These are phyloP conservation scores for Gastrodia elata DNA, from an alignment of 106 monocot genomes.

Conservation along the genomic window DNA sequence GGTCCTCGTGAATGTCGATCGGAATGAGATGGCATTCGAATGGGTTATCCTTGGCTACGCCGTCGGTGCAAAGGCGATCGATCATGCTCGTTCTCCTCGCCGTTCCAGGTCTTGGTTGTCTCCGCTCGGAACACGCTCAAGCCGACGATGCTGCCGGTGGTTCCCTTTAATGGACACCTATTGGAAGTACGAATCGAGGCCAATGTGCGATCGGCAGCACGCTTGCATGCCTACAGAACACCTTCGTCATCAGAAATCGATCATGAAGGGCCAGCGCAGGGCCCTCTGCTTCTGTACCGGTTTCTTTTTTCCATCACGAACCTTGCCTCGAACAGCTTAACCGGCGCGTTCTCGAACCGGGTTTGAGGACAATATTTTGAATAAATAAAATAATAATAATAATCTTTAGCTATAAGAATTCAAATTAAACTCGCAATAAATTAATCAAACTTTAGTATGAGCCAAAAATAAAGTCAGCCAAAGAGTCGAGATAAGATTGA, in stretches of 20 bases:
- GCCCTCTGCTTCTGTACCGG: constrained; percentile 74
- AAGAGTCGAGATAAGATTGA: no score
- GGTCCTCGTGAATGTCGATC: background rate
- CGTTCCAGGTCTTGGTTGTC: constrained; percentile 57
- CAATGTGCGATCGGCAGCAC: constrained; percentile 51
- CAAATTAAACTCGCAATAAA: no score
- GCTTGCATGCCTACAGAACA: constrained; percentile 74
- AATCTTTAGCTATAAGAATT: no score
- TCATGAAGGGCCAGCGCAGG: constrained; percentile 84
- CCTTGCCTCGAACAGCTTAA: constrained; percentile 49
- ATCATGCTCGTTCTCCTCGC: constrained; percentile 78
- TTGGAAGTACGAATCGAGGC: constrained; percentile 90
- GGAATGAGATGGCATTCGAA: constrained; percentile 59
- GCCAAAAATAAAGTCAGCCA: no score
- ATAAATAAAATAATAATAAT: no score
- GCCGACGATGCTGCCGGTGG: constrained; percentile 65
- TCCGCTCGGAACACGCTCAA: constrained; percentile 63
- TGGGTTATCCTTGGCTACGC: constrained; percentile 91
- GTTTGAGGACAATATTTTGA: no score
- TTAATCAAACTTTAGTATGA: no score
- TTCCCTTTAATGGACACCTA: constrained; percentile 89
- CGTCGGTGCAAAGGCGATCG: constrained; percentile 79
- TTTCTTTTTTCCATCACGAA: constrained; percentile 62
- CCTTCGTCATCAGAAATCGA: constrained; percentile 77
- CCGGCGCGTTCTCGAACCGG: constrained; percentile 54